A percentile compares a stretch with the other conserved stretches of the same genome.
These are phyloP conservation scores for Prunus mume DNA, from an alignment of 306 rosid species.

Conservation along the genomic window DNA sequence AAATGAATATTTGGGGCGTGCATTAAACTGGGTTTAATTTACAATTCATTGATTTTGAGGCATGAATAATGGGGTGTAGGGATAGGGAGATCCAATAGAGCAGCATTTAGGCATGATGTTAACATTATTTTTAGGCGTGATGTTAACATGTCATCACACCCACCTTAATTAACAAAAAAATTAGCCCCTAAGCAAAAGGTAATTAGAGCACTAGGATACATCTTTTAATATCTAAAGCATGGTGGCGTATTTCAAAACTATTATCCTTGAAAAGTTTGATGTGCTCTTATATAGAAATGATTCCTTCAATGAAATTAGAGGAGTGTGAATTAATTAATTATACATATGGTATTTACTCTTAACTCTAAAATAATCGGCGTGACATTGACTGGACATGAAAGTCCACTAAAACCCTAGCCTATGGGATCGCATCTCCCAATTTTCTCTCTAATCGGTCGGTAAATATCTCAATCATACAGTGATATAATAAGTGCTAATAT, in stretches of 20 bases:
- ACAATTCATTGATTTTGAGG: background rate
- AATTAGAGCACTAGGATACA: slow-evolving; percentile 6
- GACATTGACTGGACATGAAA: slow-evolving; percentile 20
- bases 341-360: background rate
- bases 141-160: slow-evolving; percentile 14
- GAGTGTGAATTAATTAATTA: too few relatives aligned
- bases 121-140: slow-evolving; percentile 6
- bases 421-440: background rate
- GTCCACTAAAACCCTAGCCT: background rate
- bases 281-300: slow-evolving; percentile 4
- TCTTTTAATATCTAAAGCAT: background rate
- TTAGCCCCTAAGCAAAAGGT: slow-evolving; percentile 13
- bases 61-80: background rate
- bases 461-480: slow-evolving; percentile 27
- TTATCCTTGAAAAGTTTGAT: background rate
- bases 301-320: background rate
- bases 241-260: background rate
- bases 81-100: background rate
- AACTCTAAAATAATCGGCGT: background rate
- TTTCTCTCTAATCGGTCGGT: slow-evolving; percentile 13
- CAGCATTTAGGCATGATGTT: background rate
- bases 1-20: background rate
- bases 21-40: background rate
- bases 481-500: background rate
- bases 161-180: slow-evolving; percentile 9